Evolutionary conservation across 2,329 filamentous ascomycete species (phyloP).

Genomic region (Pleomassaria siparia): DNA sequence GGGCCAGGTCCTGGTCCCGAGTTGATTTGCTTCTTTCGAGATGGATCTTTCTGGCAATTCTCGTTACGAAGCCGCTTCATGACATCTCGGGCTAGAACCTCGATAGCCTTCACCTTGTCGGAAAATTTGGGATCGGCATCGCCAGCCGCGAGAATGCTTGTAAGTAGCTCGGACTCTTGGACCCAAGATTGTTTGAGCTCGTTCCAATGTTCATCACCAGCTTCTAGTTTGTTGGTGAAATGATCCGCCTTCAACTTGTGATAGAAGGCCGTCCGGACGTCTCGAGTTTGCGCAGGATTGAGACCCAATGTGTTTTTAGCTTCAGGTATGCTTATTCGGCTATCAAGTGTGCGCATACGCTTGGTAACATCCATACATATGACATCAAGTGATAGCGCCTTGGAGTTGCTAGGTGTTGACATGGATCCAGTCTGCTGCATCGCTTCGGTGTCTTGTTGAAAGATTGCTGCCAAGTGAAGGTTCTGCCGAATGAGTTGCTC

Average conservation of each 20-base stretch:
- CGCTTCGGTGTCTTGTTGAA: conserved; percentile 59
- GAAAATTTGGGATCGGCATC: conserved; percentile 56
- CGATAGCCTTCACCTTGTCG: conserved; percentile 65
- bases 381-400: conserved; percentile 71
- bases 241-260: conserved; percentile 64
- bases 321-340: conserved; percentile 70
- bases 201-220: conserved; percentile 70
- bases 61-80: conserved; percentile 76
- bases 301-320: conserved; percentile 72
- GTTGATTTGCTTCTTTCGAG: conserved; percentile 45
- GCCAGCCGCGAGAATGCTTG: conserved; percentile 55
- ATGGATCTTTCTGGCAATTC: conserved; percentile 57
- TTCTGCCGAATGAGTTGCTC: conserved; percentile 66
- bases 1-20: conserved; percentile 48
- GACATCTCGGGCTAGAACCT: conserved; percentile 72
- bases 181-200: conserved; percentile 71
- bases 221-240: conserved; percentile 73
- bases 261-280: conserved; percentile 67
- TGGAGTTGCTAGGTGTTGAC: conserved; percentile 52
- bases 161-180: conserved; percentile 57
- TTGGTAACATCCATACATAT: conserved; percentile 83
- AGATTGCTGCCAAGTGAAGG: conserved; percentile 62
- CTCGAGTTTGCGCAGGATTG: conserved; percentile 67
- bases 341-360: conserved; percentile 66
- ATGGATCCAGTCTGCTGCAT: conserved; percentile 44